A percentile compares a stretch with the other conserved stretches of the same genome.
Evolutionary conservation across 768 basidiomycete genomes (phyloP).

Genomic region (Pleurotus cornucopiae): DNA sequence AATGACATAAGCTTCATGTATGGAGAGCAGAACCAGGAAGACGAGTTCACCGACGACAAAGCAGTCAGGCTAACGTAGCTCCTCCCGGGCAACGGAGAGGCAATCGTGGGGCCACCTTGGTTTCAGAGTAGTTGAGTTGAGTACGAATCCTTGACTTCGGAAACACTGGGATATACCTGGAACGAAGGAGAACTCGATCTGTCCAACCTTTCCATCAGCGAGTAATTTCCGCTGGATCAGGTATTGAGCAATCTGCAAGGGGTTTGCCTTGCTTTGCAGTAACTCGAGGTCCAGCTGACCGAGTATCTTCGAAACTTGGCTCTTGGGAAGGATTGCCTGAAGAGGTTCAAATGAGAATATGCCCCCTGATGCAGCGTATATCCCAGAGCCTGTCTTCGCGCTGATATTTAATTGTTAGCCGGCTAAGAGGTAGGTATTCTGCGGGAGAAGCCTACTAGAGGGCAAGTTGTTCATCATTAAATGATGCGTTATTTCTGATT

Average conservation of each 20-base stretch:
- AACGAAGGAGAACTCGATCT: too few species aligned
- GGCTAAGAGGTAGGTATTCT: too few species aligned
- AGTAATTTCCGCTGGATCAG: not conserved
- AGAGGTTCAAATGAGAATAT: not conserved
- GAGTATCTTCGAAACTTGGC: not conserved
- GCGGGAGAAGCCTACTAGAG: not conserved
- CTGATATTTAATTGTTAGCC: not conserved
- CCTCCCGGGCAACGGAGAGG: too few species aligned
- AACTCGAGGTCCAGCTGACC: not conserved
- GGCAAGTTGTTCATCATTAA: not conserved
- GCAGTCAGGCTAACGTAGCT: too few species aligned
- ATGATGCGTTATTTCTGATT: not conserved
- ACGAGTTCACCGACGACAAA: too few species aligned
- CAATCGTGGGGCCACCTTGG: too few species aligned
- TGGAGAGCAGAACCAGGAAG: too few species aligned
- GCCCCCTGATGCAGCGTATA: not conserved
- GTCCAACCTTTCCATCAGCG: not conserved
- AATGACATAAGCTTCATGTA: too few species aligned
- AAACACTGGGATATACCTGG: too few species aligned
- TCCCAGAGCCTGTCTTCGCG: not conserved
- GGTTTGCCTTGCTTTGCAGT: not conserved
- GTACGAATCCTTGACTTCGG: too few species aligned
- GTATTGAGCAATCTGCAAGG: slow-evolving; percentile 1
- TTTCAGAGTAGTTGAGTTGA: too few species aligned
- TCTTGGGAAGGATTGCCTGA: not conserved